Evolutionary conservation across 2,329 filamentous ascomycete genomes (phyloP).

Genomic region (Lachnellula subtilissima): DNA sequence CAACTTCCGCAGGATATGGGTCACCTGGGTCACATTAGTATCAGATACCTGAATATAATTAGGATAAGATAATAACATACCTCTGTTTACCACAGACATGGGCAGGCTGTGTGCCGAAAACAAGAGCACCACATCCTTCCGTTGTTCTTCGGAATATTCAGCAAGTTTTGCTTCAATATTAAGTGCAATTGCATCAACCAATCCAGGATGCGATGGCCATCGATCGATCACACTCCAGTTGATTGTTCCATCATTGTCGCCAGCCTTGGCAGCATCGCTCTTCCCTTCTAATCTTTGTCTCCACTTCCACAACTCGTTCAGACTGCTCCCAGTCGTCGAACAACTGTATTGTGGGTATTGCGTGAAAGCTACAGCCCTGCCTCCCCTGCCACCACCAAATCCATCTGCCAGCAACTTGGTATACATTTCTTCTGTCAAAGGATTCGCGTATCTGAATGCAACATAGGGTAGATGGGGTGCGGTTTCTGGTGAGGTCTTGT

Average conservation of each 20-base stretch:
- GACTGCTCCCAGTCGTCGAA: constrained; percentile 89
- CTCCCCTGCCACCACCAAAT: constrained; percentile 84
- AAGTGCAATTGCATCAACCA: constrained; percentile 86
- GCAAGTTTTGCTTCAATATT: constrained; percentile 84
- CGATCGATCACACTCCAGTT: constrained; percentile 97
- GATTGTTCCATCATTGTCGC: constrained; percentile 63
- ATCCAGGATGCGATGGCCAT: constrained; percentile 86
- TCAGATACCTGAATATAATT: background rate
- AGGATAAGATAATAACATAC: constrained; percentile 38
- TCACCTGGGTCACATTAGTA: constrained; percentile 54
- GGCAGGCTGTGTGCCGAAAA: constrained; percentile 96
- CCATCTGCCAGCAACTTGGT: constrained; percentile 76
- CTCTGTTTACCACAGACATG: constrained; percentile 95
- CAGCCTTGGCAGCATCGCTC: constrained; percentile 33
- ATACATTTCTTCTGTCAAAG: constrained; percentile 93
- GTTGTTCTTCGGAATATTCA: constrained; percentile 76
- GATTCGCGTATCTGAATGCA: constrained; percentile 91
- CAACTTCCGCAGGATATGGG: constrained; percentile 91
- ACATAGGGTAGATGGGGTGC: constrained; percentile 97
- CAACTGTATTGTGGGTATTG: constrained; percentile 99
- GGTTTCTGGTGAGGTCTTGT: constrained; percentile 84
- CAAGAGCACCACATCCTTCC: constrained; percentile 76
- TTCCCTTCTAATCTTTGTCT: constrained; percentile 81
- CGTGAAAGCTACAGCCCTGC: constrained; percentile 91
- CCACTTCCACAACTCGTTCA: constrained; percentile 99